These are phyloP conservation scores for Talaromyces albobiverticillius DNA, from an alignment of 2,329 filamentous ascomycete genomes.

Conservation along the genomic window DNA sequence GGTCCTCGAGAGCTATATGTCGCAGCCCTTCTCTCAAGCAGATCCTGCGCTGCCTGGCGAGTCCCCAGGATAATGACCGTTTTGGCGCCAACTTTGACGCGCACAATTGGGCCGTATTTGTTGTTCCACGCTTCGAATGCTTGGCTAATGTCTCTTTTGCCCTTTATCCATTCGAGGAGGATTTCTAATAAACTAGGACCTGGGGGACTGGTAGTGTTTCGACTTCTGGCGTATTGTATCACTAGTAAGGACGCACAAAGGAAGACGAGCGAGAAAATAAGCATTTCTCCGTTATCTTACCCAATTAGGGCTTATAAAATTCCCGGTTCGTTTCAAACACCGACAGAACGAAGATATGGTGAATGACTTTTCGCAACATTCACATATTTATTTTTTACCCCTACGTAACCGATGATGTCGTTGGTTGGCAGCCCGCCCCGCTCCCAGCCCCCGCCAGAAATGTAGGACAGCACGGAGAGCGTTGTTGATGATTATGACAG, in stretches of 20 bases:
- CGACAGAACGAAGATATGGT: no score
- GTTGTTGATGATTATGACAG: no score
- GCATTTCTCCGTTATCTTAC: background rate
- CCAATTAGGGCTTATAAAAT: no score
- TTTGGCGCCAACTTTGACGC: slow-evolving; percentile 1
- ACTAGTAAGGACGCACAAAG: background rate
- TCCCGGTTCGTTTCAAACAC: no score
- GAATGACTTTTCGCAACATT: no score
- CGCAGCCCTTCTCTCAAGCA: slow-evolving; percentile 11
- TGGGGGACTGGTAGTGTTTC: background rate
- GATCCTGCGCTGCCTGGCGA: slow-evolving; percentile 11
- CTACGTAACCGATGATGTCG: no score
- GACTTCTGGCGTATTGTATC: background rate
- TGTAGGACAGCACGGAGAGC: no score
- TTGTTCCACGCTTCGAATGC: slow-evolving; percentile 6
- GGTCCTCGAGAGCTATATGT: slow-evolving; percentile 17
- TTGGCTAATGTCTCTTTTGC: background rate
- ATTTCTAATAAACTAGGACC: background rate
- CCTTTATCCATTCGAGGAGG: background rate
- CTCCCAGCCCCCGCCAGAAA: no score
- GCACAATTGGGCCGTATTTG: slow-evolving; percentile 14
- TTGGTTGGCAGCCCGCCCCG: no score
- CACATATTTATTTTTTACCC: no score
- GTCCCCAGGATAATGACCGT: slow-evolving; percentile 14
- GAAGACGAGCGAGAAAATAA: background rate